These are phyloP conservation scores for Lachancea thermotolerans DNA, from an alignment of 805 yeast species.

Conservation along the genomic window DNA sequence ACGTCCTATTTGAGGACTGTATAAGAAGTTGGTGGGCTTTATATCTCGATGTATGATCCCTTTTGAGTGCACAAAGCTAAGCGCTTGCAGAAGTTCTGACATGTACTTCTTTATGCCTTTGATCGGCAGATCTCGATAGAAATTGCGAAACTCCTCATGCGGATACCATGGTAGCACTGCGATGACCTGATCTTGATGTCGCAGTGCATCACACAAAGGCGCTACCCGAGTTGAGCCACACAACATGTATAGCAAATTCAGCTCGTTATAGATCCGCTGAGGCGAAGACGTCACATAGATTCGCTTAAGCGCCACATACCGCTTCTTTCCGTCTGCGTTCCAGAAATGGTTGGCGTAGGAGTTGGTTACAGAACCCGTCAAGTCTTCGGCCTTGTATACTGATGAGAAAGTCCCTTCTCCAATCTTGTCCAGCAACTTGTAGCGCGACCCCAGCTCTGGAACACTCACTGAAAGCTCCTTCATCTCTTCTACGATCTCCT, in stretches of 20 bases:
- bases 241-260: constrained; percentile 63
- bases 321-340: constrained; percentile 23
- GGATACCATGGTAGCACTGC: constrained; percentile 88
- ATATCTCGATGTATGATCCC: constrained; percentile 90
- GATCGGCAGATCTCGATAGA: constrained; percentile 72
- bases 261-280: constrained; percentile 80
- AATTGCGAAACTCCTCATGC: constrained; percentile 84
- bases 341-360: constrained; percentile 25
- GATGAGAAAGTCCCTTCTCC: constrained; percentile 91
- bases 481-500: constrained; percentile 54
- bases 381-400: constrained; percentile 46
- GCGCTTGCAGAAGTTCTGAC: constrained; percentile 68
- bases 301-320: constrained; percentile 78
- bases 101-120: constrained; percentile 77
- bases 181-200: constrained; percentile 85
- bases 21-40: constrained; percentile 74
- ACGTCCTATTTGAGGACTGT: constrained; percentile 55
- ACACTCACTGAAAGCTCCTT: constrained; percentile 47
- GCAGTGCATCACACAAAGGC: constrained; percentile 79
- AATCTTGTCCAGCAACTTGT: constrained; percentile 35
- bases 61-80: constrained; percentile 58
- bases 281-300: constrained; percentile 96
- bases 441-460: constrained; percentile 37
- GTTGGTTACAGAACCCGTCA: constrained; percentile 29
- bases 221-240: constrained; percentile 72